These are phyloP conservation scores for Fusarium neocosmosporiellum DNA, from an alignment of 2,329 filamentous ascomycete species.

Conservation along the genomic window DNA sequence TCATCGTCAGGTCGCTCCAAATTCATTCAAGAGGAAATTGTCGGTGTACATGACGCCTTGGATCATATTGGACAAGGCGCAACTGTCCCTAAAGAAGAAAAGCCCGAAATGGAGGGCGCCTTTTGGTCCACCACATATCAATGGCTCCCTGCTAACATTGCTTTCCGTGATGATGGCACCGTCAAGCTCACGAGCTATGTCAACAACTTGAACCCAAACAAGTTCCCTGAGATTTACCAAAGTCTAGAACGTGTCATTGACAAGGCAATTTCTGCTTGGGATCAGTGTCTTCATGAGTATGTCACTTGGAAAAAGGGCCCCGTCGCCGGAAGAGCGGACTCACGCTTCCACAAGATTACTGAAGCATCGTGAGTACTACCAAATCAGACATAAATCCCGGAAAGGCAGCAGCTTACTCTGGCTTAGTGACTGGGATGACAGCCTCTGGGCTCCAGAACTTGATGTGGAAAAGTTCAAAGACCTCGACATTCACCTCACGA, in stretches of 20 bases:
- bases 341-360: background rate
- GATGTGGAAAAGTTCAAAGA: background rate
- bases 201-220: constrained; percentile 5
- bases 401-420: background rate
- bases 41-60: background rate
- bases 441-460: background rate
- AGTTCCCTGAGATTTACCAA: background rate
- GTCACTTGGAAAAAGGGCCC: accelerated
- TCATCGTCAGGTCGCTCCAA: background rate
- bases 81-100: background rate
- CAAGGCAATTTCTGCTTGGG: constrained; percentile 1
- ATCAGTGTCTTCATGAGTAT: constrained; percentile 1
- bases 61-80: background rate
- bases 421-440: background rate
- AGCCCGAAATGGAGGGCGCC: background rate
- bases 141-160: constrained; percentile 1
- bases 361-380: background rate
- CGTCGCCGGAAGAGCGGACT: background rate
- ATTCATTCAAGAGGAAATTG: background rate
- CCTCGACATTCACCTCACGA: background rate
- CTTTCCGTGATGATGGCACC: background rate
- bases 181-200: background rate
- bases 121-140: constrained; percentile 6
- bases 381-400: background rate
- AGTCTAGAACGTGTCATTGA: background rate